Conservation (phyloP, 2,329 filamentous ascomycete genomes). For the Helotiales sp. region DNA sequence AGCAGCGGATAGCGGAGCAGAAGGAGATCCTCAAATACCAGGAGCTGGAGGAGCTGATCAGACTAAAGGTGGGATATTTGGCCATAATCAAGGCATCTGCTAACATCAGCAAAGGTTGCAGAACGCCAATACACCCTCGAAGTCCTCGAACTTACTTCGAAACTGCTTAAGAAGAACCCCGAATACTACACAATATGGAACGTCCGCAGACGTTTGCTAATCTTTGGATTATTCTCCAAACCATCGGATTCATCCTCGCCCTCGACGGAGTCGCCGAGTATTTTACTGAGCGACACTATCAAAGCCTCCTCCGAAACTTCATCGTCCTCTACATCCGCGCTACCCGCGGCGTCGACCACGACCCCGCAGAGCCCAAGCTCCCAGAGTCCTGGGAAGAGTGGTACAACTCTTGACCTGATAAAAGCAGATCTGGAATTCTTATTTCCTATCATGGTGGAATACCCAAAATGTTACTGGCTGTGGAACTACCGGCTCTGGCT, state of each 20-base stretch:
- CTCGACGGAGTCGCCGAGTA: slow-evolving; percentile 60
- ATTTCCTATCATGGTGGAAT: slow-evolving; percentile 80
- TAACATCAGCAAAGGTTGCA: slow-evolving; percentile 37
- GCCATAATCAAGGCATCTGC: slow-evolving; percentile 5
- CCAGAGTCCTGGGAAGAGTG: slow-evolving; percentile 56
- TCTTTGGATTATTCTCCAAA: slow-evolving; percentile 60
- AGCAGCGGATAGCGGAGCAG: slow-evolving; percentile 72
- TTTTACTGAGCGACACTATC: slow-evolving; percentile 59
- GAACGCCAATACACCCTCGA: slow-evolving; percentile 49
- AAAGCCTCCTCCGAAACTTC: slow-evolving; percentile 68
- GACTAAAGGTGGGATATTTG: slow-evolving; percentile 58
- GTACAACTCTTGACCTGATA: slow-evolving; percentile 63
- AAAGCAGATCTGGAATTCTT: slow-evolving; percentile 80
- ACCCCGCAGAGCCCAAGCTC: slow-evolving; percentile 53
- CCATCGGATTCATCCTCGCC: slow-evolving; percentile 55
- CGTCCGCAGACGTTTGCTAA: slow-evolving; percentile 75
- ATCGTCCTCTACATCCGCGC: slow-evolving; percentile 61
- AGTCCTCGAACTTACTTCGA: slow-evolving; percentile 71
- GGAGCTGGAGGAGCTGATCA: slow-evolving; percentile 70
- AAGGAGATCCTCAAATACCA: slow-evolving; percentile 79
- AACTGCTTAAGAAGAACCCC: slow-evolving; percentile 76
- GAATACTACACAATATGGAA: slow-evolving; percentile 95
- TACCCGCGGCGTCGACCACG: slow-evolving; percentile 55
- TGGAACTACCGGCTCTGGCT: slow-evolving; percentile 96
- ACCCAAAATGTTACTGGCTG: slow-evolving; percentile 99